Conservation (phyloP, 75 land plant genomes). For the Larix kaempferi region DNA sequence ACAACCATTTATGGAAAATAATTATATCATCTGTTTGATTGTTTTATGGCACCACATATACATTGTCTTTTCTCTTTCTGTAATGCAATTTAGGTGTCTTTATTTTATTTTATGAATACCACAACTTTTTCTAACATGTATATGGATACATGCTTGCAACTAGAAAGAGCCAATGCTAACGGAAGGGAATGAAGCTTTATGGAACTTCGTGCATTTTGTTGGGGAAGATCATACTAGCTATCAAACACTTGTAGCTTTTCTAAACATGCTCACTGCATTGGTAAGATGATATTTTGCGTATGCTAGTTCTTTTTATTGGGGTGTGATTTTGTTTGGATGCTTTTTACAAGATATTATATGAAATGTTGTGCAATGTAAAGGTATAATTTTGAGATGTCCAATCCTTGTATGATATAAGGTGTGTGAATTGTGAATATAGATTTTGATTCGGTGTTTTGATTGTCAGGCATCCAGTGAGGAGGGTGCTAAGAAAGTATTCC, state of each 20-base stretch:
- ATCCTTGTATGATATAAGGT: not conserved
- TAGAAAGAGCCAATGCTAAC: constrained; percentile 89
- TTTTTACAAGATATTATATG: not conserved
- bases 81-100: too few relatives aligned
- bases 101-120: not conserved
- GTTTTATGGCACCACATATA: too few relatives aligned
- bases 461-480: constrained; percentile 83
- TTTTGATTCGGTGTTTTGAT: not conserved
- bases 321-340: not conserved
- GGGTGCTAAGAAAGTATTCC: constrained; percentile 86
- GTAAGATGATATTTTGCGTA: constrained; percentile 35
- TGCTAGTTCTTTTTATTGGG: not conserved
- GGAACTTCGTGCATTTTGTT: constrained; percentile 94
- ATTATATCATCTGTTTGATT: too few relatives aligned
- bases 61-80: too few relatives aligned
- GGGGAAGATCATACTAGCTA: constrained; percentile 94
- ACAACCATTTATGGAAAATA: too few relatives aligned
- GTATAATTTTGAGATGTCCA: not conserved
- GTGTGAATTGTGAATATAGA: not conserved
- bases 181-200: constrained; percentile 87
- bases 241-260: constrained; percentile 88
- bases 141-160: not conserved
- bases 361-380: not conserved
- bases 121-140: not conserved
- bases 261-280: constrained; percentile 77